Conservation (phyloP, 1,284 basidiomycete species). For the Fistulinella cinereoalba region DNA sequence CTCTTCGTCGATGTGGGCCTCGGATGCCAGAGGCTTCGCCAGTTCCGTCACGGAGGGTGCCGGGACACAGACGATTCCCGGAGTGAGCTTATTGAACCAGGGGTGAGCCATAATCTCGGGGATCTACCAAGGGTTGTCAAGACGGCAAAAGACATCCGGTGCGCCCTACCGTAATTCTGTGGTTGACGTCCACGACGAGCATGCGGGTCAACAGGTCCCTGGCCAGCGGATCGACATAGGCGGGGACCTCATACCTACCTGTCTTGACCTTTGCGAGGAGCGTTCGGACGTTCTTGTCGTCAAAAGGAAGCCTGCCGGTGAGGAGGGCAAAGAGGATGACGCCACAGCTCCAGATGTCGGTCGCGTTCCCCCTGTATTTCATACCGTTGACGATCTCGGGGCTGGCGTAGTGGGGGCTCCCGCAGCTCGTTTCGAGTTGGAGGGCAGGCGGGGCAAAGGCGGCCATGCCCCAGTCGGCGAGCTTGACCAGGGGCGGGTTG, state of each 20-base stretch:
- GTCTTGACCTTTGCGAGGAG: constrained; percentile 89
- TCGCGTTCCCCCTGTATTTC: constrained; percentile 90
- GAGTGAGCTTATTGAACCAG: constrained; percentile 60
- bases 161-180: constrained; percentile 76
- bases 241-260: constrained; percentile 83
- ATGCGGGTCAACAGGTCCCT: constrained; percentile 77
- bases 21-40: constrained; percentile 64
- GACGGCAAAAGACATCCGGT: constrained; percentile 6
- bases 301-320: constrained; percentile 85
- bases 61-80: constrained; percentile 54
- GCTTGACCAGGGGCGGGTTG: constrained; percentile 86
- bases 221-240: constrained; percentile 69
- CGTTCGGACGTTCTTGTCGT: constrained; percentile 80
- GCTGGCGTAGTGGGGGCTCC: constrained; percentile 96
- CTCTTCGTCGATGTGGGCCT: constrained; percentile 79
- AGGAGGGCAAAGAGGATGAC: constrained; percentile 89
- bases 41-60: constrained; percentile 66
- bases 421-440: constrained; percentile 94
- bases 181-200: constrained; percentile 87
- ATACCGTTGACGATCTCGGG: constrained; percentile 97
- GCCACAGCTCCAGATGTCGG: constrained; percentile 94
- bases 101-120: constrained; percentile 85
- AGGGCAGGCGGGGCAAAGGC: constrained; percentile 79
- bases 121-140: constrained; percentile 55
- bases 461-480: constrained; percentile 99